phyloP scores from a whole-genome alignment of 176 grass and related monocot species.

The Oryza australiensis region DNA sequence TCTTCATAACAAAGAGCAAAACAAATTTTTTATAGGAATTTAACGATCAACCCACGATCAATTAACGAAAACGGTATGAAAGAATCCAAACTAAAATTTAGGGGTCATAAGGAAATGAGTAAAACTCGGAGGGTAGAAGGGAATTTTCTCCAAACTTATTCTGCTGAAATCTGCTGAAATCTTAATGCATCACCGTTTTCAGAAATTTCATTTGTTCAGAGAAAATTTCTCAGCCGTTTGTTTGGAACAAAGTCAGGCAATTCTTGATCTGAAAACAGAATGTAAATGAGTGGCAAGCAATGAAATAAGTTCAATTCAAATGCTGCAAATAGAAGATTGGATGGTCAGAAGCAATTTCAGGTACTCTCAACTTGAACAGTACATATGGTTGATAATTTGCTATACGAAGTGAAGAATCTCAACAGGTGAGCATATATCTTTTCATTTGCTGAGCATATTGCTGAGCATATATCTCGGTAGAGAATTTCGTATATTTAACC shows the following conservation, averaged over 20 bases:
- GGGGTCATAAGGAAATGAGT: too few species aligned
- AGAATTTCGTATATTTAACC: slow-evolving; percentile 44
- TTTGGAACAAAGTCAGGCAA: neutral
- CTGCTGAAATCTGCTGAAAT: neutral
- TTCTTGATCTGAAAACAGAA: slow-evolving; percentile 21
- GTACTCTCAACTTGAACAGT: slow-evolving; percentile 32
- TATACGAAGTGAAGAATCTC: slow-evolving; percentile 29
- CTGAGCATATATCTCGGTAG: slow-evolving; percentile 27
- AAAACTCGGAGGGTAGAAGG: too few species aligned
- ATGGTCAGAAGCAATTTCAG: slow-evolving; percentile 15
- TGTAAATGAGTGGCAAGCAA: slow-evolving; percentile 9
- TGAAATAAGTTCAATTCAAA: neutral
- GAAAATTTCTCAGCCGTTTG: neutral
- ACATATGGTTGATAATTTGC: slow-evolving; percentile 5
- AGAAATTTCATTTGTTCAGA: neutral
- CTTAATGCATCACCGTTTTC: neutral
- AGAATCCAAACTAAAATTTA: too few species aligned
- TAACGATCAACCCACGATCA: too few species aligned
- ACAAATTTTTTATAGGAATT: too few species aligned
- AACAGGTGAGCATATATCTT: slow-evolving; percentile 7
- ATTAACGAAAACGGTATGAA: too few species aligned
- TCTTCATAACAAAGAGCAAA: too few species aligned
- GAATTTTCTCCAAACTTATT: too few species aligned
- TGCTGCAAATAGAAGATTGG: slow-evolving; percentile 16
- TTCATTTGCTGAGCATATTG: neutral